Percentiles rank a stretch among this genome's conserved stretches.
phyloP scores from a whole-genome alignment of 176 grass and related monocot species.

The Luzula sylvatica region DNA sequence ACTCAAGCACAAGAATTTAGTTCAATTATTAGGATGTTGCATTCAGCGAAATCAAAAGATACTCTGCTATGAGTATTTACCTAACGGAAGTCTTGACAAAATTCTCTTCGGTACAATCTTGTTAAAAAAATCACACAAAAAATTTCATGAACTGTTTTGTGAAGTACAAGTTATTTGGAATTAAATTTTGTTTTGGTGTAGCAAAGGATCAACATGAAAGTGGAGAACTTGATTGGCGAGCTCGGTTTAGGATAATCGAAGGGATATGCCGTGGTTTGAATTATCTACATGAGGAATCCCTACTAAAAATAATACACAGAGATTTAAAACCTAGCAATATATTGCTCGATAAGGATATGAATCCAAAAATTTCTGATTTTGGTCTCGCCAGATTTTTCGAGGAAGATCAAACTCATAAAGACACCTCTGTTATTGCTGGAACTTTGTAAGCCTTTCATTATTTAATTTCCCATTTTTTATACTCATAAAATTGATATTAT shows the following conservation, averaged over 20 bases:
- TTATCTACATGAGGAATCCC: conserved; percentile 3
- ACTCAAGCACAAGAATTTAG: background rate
- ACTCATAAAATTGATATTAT: too few species aligned
- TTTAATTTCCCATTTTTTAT: background rate
- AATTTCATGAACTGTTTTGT: background rate
- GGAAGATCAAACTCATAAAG: conserved; percentile 1
- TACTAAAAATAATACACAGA: conserved; percentile 13
- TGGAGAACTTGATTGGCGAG: background rate
- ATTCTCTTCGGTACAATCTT: background rate
- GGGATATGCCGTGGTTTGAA: conserved; percentile 3
- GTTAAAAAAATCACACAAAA: background rate
- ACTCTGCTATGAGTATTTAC: conserved; percentile 10
- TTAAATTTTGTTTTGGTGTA: background rate
- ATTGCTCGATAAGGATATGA: conserved; percentile 12
- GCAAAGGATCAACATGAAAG: background rate
- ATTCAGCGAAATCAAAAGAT: background rate
- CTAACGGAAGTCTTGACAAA: background rate
- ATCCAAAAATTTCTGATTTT: conserved; percentile 3
- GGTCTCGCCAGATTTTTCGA: background rate
- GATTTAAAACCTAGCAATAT: conserved; percentile 17
- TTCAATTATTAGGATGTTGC: background rate
- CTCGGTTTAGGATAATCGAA: conserved; percentile 4
- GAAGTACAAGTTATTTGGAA: background rate
- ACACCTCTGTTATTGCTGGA: background rate
- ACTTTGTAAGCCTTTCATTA: background rate